These are phyloP conservation scores for Astragalus membranaceus DNA, from an alignment of 306 rosid species.

Conservation along the genomic window DNA sequence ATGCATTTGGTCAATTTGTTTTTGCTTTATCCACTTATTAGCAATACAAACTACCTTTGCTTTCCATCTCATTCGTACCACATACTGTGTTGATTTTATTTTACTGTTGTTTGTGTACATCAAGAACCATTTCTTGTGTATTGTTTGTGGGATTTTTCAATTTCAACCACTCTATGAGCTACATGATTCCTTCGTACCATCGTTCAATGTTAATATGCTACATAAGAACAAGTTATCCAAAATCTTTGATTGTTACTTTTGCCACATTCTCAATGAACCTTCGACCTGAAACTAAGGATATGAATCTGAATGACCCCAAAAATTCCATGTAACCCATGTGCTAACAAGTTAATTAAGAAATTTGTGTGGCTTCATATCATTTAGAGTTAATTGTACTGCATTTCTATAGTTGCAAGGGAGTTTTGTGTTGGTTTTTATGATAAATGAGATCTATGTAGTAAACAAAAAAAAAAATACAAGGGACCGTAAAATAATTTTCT, in stretches of 20 bases:
- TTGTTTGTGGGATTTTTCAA: background rate
- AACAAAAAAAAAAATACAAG: background rate
- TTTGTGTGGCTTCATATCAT: no score
- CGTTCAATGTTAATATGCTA: background rate
- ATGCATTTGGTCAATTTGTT: background rate
- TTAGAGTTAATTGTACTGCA: background rate
- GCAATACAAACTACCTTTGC: background rate
- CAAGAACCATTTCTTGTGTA: background rate
- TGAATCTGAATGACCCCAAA: background rate
- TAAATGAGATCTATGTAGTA: background rate
- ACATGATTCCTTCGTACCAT: background rate
- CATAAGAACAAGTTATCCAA: background rate
- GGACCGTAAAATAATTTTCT: no score
- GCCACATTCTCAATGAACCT: background rate
- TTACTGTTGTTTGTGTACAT: background rate
- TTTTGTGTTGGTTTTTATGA: conserved; percentile 12
- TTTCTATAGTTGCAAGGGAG: background rate
- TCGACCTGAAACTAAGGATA: background rate
- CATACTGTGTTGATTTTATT: background rate
- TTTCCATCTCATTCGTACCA: background rate
- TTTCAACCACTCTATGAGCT: background rate
- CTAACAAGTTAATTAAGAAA: background rate
- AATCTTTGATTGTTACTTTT: background rate
- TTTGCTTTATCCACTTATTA: background rate
- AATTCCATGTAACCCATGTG: background rate